phyloP scores from a whole-genome alignment of 352 stramenopile species.

The Phytophthora colocasiae region DNA sequence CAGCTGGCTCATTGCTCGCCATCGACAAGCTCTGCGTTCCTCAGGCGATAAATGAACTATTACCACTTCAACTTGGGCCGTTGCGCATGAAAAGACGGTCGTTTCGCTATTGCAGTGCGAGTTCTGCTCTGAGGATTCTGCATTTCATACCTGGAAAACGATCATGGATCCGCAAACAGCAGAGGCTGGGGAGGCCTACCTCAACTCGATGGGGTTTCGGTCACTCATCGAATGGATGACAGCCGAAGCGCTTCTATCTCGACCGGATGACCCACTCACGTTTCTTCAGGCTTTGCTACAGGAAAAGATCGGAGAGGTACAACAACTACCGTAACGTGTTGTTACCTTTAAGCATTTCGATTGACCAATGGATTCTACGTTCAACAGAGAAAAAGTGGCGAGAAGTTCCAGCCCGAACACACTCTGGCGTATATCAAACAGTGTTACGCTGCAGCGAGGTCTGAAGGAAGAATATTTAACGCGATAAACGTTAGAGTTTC shows the following conservation, averaged over 20 bases:
- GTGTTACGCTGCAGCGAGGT: constrained; percentile 88
- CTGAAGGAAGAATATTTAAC: background rate
- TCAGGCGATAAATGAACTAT: background rate
- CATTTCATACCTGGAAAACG: background rate
- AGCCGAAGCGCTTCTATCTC: constrained; percentile 83
- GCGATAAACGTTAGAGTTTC: too few species aligned
- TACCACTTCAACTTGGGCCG: constrained; percentile 30
- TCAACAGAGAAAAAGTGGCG: constrained; percentile 44
- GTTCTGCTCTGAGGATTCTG: background rate
- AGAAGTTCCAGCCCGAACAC: constrained; percentile 86
- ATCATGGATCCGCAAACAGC: constrained; percentile 79
- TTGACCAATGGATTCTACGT: background rate
- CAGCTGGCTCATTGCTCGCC: constrained; percentile 6
- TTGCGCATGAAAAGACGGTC: constrained; percentile 38
- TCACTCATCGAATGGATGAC: constrained; percentile 93
- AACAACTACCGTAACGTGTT: background rate
- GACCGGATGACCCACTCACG: constrained; percentile 86
- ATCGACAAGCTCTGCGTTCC: constrained; percentile 3
- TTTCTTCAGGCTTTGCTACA: constrained; percentile 85
- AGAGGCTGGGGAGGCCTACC: constrained; percentile 85
- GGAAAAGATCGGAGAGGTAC: constrained; percentile 84
- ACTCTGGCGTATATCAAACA: constrained; percentile 87
- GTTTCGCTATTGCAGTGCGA: constrained; percentile 16
- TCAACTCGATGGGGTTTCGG: constrained; percentile 90
- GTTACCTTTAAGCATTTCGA: too few species aligned